phyloP scores from a whole-genome alignment of 306 rosid species.

The Macrotyloma uniflorum region DNA sequence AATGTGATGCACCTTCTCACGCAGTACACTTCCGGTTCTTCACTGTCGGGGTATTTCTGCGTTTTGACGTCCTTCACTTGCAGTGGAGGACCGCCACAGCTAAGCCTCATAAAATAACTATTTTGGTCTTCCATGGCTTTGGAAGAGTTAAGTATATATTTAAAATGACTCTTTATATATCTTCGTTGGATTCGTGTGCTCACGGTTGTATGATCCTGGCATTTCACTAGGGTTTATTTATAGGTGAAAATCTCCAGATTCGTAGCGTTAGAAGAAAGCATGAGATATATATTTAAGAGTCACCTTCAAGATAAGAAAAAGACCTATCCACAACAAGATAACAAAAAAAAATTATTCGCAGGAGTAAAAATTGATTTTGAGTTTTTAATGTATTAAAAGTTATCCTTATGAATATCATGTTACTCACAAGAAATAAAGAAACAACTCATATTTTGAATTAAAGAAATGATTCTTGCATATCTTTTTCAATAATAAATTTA shows the following conservation, averaged over 20 bases:
- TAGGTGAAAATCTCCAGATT: neutral
- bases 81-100: neutral
- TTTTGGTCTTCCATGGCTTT: neutral
- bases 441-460: no score
- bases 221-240: neutral
- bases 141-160: neutral
- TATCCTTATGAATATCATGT: no score
- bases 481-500: no score
- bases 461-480: no score
- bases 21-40: neutral
- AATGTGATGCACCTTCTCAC: neutral
- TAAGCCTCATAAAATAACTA: neutral
- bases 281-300: neutral
- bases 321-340: neutral
- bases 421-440: no score
- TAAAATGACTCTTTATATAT: neutral
- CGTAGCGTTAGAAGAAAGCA: neutral
- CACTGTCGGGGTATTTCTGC: neutral
- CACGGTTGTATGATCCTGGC: neutral
- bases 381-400: no score
- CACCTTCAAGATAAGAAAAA: neutral
- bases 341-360: no score
- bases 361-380: no score
- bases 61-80: neutral
- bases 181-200: neutral